A percentile compares a stretch with the other conserved stretches of the same genome.
phyloP scores from a whole-genome alignment of 2,329 filamentous ascomycete genomes.

The Fusarium succisae region DNA sequence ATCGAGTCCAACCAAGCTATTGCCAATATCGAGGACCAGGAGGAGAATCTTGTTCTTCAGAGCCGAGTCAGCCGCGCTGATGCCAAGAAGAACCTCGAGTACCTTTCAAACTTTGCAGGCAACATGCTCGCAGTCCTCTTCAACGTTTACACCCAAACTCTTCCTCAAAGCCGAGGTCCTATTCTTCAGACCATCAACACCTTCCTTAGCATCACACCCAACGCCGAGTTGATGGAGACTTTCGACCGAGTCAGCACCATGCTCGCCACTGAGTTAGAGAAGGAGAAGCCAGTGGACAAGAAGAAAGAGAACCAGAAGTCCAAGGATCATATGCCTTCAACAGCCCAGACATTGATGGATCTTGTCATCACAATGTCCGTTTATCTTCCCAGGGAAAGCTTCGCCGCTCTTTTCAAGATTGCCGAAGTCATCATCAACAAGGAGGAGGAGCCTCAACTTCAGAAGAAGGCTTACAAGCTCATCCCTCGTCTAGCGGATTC shows the following conservation, averaged over 20 bases:
- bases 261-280: slow-evolving; percentile 76
- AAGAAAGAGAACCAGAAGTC: slow-evolving; percentile 71
- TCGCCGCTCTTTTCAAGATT: slow-evolving; percentile 85
- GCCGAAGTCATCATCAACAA: slow-evolving; percentile 84
- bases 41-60: slow-evolving; percentile 79
- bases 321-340: slow-evolving; percentile 84
- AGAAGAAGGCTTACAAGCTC: slow-evolving; percentile 99
- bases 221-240: slow-evolving; percentile 82
- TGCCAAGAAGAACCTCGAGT: slow-evolving; percentile 82
- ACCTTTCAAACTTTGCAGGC: slow-evolving; percentile 80
- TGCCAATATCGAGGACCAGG: slow-evolving; percentile 70
- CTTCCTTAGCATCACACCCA: slow-evolving; percentile 87
- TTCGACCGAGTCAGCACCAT: slow-evolving; percentile 88
- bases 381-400: slow-evolving; percentile 89
- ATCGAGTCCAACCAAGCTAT: slow-evolving; percentile 93
- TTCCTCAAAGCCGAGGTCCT: slow-evolving; percentile 89
- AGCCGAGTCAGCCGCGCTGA: slow-evolving; percentile 78
- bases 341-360: slow-evolving; percentile 94
- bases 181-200: slow-evolving; percentile 95
- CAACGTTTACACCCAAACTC: slow-evolving; percentile 97
- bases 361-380: slow-evolving; percentile 95
- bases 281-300: slow-evolving; percentile 59
- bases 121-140: slow-evolving; percentile 97
- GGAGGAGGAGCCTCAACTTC: slow-evolving; percentile 86
- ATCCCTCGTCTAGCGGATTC: slow-evolving; percentile 90